phyloP scores from a whole-genome alignment of 2,329 filamentous ascomycete species.

The Lecanicillium sp. region DNA sequence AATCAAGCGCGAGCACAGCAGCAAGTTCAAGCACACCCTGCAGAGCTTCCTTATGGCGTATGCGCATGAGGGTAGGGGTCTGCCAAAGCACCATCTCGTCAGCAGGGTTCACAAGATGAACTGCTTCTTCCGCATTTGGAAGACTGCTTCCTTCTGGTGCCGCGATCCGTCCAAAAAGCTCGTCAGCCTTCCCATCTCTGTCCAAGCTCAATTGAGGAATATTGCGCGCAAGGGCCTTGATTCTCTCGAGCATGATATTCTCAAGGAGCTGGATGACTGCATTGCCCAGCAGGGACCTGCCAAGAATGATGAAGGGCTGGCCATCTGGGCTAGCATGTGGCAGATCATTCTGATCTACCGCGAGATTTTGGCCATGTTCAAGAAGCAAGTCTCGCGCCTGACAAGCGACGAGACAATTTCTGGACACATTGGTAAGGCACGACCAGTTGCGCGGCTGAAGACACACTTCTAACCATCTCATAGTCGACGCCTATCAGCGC shows the following conservation, averaged over 20 bases:
- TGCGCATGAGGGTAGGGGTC: constrained; percentile 23
- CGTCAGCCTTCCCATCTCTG: constrained; percentile 28
- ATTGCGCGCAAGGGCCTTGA: constrained; percentile 30
- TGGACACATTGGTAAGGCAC: constrained; percentile 14
- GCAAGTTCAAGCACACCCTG: constrained; percentile 24
- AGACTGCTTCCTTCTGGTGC: constrained; percentile 33
- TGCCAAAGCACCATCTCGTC: constrained; percentile 34
- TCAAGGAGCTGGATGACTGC: constrained; percentile 31
- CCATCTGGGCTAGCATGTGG: constrained; percentile 42
- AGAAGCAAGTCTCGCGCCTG: constrained; percentile 18
- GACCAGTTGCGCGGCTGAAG: neutral
- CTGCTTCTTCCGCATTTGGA: constrained; percentile 44
- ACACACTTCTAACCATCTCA: neutral
- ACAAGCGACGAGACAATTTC: constrained; percentile 15
- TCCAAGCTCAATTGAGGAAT: constrained; percentile 31
- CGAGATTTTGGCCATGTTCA: constrained; percentile 28
- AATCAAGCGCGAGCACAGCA: constrained; percentile 24
- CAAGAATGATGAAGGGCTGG: constrained; percentile 30
- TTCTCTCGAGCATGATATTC: constrained; percentile 29
- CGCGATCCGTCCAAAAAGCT: constrained; percentile 29
- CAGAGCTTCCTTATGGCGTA: constrained; percentile 31
- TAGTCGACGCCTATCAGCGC: constrained; percentile 12
- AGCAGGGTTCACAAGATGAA: constrained; percentile 37
- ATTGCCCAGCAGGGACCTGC: constrained; percentile 30
- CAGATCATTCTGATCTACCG: constrained; percentile 41